Base-by-base conservation (phyloP, 768 basidiomycete species). In the Favolaschia claudopus region DNA sequence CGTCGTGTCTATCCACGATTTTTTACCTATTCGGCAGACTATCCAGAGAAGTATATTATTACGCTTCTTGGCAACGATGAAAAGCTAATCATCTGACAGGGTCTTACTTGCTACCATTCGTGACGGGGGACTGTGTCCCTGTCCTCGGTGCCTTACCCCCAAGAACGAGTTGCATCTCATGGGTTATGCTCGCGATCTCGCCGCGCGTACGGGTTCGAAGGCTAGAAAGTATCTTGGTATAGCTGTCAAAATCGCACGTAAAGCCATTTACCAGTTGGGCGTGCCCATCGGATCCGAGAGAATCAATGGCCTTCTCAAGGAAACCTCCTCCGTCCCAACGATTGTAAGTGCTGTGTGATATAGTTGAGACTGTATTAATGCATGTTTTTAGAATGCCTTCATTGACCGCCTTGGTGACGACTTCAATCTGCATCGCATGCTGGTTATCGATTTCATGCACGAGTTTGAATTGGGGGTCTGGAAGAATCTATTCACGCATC, bases 381-480 rank as follows among this genome's bases (percentile, higher is more conserved):
- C 15, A 15, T 12, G 48, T 37, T 8, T 19, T 37, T 55, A 80
- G 77, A 80, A 77, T 60, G 70, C 76, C 0, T 80, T 80, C 51
- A 70, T 72, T 0, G 32, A 64, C 9, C 53, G 49, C 0, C 51
- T 77, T 1, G 15, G 37, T 8, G 5, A 19, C 14, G 68, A 58
- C 4, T 67, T 76, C 40, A 55, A 76, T 27, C 44, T 74, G 3
- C 74, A 68, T 40, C 17, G 14, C 4, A 60, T 76, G 38, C 55
- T 76, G 0, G 70, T 73, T 0, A 67, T 73, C 14, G 77, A 80
- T 48, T 51, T 77, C 1, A 64, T 80, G 64, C 79, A 79, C 51
- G 76, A 79, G 55, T 59, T 76, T 51, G 74, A 78, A 38, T 59
- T 77, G 0, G 76, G 79, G 0, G 69, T 76, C 1, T 79, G 76